A percentile compares a stretch with the other conserved stretches of the same genome.
phyloP scores from a whole-genome alignment of 192 early-diverging fungal species.

The Backusella tuberculispora region DNA sequence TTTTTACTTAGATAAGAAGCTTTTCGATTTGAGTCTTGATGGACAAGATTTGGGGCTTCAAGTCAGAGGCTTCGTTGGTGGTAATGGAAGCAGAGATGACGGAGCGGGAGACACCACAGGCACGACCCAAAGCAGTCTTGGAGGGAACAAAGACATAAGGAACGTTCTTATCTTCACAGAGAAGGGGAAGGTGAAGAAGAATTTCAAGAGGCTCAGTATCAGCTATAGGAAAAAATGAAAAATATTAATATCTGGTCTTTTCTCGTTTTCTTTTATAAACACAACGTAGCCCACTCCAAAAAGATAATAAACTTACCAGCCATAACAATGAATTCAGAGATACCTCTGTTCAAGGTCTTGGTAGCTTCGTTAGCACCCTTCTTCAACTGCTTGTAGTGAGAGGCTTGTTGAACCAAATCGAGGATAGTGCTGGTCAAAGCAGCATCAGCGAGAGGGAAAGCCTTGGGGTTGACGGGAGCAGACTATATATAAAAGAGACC shows the following conservation, averaged over 20 bases:
- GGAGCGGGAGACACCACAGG: conserved; percentile 94
- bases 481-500: background rate
- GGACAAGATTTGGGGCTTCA: conserved; percentile 88
- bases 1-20: conserved; percentile 69
- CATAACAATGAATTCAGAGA: conserved; percentile 98
- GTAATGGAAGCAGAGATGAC: conserved; percentile 95
- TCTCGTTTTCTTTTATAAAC: background rate
- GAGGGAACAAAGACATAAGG: conserved; percentile 99
- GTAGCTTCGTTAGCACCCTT: conserved; percentile 99
- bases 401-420: conserved; percentile 97
- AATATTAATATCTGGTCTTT: conserved; percentile 1
- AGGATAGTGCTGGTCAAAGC: conserved; percentile 89
- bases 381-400: conserved; percentile 99
- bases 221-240: conserved; percentile 48
- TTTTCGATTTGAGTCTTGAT: conserved; percentile 96
- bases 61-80: conserved; percentile 96
- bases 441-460: conserved; percentile 92
- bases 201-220: conserved; percentile 99
- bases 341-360: conserved; percentile 99
- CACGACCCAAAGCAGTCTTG: conserved; percentile 95
- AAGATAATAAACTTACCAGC: conserved; percentile 51
- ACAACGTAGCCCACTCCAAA: background rate
- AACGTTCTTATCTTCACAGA: conserved; percentile 99
- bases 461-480: conserved; percentile 63
- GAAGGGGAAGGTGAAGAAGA: conserved; percentile 93